phyloP scores from a whole-genome alignment of 1,284 basidiomycete species.

The Spongispora temasekensis region DNA sequence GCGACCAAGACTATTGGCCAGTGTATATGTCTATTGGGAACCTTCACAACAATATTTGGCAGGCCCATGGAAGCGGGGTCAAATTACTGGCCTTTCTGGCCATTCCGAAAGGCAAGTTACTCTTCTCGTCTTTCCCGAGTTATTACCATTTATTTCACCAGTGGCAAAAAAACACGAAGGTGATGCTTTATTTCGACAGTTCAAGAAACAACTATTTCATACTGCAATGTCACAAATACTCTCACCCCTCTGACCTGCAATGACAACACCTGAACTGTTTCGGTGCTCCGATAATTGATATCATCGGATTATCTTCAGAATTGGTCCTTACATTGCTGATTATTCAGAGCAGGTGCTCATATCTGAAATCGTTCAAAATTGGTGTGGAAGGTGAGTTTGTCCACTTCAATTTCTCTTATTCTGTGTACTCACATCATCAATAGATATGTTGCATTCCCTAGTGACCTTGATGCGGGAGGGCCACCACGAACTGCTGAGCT shows the following conservation, averaged over 20 bases:
- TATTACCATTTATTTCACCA: background rate
- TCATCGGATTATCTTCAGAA: background rate
- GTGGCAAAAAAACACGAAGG: conserved; percentile 1
- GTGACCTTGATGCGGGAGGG: background rate
- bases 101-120: conserved; percentile 11
- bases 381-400: background rate
- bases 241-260: too few relatives aligned
- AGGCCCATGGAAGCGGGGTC: conserved; percentile 4
- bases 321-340: background rate
- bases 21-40: conserved; percentile 17
- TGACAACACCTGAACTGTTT: background rate
- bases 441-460: conserved; percentile 2
- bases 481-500: background rate
- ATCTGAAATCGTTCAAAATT: background rate
- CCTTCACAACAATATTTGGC: conserved; percentile 11
- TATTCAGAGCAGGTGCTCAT: background rate
- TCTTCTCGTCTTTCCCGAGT: too few relatives aligned
- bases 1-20: conserved; percentile 14
- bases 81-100: conserved; percentile 11
- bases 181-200: conserved; percentile 8
- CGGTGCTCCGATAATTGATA: background rate
- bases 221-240: conserved; percentile 4
- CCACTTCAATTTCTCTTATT: background rate
- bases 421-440: background rate
- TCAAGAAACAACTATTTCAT: conserved; percentile 20